Base-by-base conservation (phyloP, 768 basidiomycete species). In the Leccinum uliginosum region DNA sequence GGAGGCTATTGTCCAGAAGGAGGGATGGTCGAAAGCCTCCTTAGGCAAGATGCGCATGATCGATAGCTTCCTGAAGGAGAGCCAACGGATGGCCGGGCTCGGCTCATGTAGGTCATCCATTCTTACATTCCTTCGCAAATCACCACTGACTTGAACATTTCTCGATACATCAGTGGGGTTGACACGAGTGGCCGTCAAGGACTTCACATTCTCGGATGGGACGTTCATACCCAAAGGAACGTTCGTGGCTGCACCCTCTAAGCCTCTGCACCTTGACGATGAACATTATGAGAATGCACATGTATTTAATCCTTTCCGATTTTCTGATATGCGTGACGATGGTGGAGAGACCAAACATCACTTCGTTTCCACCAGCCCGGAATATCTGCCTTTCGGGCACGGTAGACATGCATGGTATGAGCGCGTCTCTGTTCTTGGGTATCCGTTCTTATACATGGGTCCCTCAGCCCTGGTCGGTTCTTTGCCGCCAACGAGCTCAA, bases 241-340 rank as follows among this genome's bases (percentile, higher is more conserved):
- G 4, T 62, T 63, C 34, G 27, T 76, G 2, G 58, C 69, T 3
- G 63, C 63, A 21, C 65, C 72, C 9, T 56, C 65, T 9, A 57
- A 62, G 29, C 64, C 66, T 17, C 44, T 66, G 4, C 71, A 73
- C 49, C 57, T 35, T 49, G 65, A 67, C 35, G 46, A 50, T 0
- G 35, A 50, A 12, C 3, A 54, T 17, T 77, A 79, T 46, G 58
- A 71, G 8, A 67, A 75, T 27, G 61, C 78, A 2, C 23, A 67
- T 2, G 57, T 53, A 8, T 78, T 84, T 57, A 74, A 81, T 40
- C 76, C 76, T 0, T 80, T 78, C 67, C 78, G 83, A 17, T 83
- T 81, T 59, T 70, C 70, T 3, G 63, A 71, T 9, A 70, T 74
- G 59, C 63, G 70, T 51, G 71, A 77, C n/a, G 66, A 49, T 7